A percentile compares a stretch with the other conserved stretches of the same genome.
Conservation (phyloP, 2,329 filamentous ascomycete genomes). For the Helotiales sp. region DNA sequence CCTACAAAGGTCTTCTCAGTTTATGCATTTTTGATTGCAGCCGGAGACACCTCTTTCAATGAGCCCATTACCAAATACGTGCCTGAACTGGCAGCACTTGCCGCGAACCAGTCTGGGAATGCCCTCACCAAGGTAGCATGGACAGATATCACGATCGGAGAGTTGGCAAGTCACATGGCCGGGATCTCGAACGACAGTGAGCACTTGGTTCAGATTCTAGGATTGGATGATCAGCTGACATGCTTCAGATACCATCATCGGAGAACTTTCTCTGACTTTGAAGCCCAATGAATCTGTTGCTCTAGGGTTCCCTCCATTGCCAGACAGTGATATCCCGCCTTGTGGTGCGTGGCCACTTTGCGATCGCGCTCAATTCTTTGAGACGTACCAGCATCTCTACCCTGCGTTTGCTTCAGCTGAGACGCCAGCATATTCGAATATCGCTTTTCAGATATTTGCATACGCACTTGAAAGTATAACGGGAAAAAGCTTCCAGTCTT, state of each 20-base stretch:
- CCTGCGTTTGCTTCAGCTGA: slow-evolving; percentile 35
- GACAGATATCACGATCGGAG: slow-evolving; percentile 19
- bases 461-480: slow-evolving; percentile 42
- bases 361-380: slow-evolving; percentile 6
- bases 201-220: not conserved
- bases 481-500: slow-evolving; percentile 29
- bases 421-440: slow-evolving; percentile 39
- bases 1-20: slow-evolving; percentile 47
- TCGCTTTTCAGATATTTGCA: slow-evolving; percentile 38
- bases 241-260: not conserved
- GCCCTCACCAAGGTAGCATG: slow-evolving; percentile 8
- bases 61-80: slow-evolving; percentile 42
- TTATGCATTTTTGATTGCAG: slow-evolving; percentile 40
- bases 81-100: slow-evolving; percentile 40
- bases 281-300: not conserved
- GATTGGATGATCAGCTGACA: not conserved
- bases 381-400: slow-evolving; percentile 28
- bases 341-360: slow-evolving; percentile 1
- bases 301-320: not conserved
- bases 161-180: slow-evolving; percentile 17
- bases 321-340: not conserved
- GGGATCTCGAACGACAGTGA: slow-evolving; percentile 13
- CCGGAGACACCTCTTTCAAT: slow-evolving; percentile 40
- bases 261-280: not conserved
- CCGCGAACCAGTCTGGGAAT: not conserved